Evolutionary conservation across 768 basidiomycete genomes (phyloP).

Genomic region (Royoungia palumana): DNA sequence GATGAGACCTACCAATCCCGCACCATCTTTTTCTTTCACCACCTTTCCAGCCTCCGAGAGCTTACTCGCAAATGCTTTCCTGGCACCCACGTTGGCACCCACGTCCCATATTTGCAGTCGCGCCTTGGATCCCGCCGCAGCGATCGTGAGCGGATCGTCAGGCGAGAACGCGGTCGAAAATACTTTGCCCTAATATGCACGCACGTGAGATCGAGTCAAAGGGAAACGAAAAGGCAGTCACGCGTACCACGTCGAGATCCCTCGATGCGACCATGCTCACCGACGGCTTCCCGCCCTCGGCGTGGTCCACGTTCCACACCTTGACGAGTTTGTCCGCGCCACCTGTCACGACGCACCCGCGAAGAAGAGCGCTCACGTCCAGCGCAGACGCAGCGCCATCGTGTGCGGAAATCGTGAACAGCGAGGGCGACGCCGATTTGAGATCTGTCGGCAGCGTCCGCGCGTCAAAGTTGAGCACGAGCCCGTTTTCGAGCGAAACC

Average conservation of each 20-base stretch:
- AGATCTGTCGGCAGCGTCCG: slow-evolving; percentile 73
- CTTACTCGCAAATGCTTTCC: slow-evolving; percentile 80
- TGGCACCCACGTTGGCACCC: slow-evolving; percentile 73
- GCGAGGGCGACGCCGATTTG: slow-evolving; percentile 60
- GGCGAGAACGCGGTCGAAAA: slow-evolving; percentile 92
- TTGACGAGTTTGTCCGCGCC: slow-evolving; percentile 95
- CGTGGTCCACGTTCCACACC: slow-evolving; percentile 88
- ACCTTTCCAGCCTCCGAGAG: slow-evolving; percentile 67
- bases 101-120: slow-evolving; percentile 96
- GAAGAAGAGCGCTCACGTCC: slow-evolving; percentile 87
- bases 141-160: slow-evolving; percentile 89
- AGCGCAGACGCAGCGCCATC: slow-evolving; percentile 86
- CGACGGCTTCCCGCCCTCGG: slow-evolving; percentile 56
- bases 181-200: slow-evolving; percentile 78
- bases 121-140: slow-evolving; percentile 92
- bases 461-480: slow-evolving; percentile 89
- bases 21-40: slow-evolving; percentile 61
- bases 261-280: slow-evolving; percentile 84
- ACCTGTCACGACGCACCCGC: slow-evolving; percentile 89
- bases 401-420: slow-evolving; percentile 91
- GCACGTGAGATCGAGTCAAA: not conserved
- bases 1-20: slow-evolving; percentile 66
- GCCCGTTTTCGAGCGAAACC: slow-evolving; percentile 94
- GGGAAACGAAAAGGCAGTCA: not conserved
- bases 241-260: slow-evolving; percentile 85